Conservation (phyloP, 768 basidiomycete genomes). For the Suillus spraguei region DNA sequence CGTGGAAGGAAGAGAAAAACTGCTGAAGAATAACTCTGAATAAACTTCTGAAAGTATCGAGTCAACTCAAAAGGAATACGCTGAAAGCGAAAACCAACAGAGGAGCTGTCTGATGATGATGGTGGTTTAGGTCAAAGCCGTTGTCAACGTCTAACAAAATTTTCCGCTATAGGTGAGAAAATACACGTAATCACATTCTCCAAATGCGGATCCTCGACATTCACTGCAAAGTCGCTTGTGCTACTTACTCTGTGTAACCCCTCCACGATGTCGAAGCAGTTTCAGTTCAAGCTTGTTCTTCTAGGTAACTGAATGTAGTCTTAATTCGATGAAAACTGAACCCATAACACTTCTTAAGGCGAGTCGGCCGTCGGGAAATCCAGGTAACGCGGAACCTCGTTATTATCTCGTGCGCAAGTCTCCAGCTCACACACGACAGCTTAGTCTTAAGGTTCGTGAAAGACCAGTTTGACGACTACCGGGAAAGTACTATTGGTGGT, state of each 20-base stretch:
- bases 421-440: constrained; percentile 44
- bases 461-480: constrained; percentile 94
- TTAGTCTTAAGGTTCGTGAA: constrained; percentile 96
- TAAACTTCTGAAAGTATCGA: constrained; percentile 24
- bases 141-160: constrained; percentile 24
- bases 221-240: constrained; percentile 16
- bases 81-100: constrained; percentile 22
- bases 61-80: constrained; percentile 27
- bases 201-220: constrained; percentile 8
- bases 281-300: constrained; percentile 95
- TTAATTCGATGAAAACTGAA: not conserved
- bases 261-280: constrained; percentile 84
- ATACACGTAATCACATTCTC: constrained; percentile 28
- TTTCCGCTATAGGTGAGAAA: constrained; percentile 34
- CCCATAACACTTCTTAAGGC: constrained; percentile 49
- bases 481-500: constrained; percentile 95
- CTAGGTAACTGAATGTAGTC: constrained; percentile 60
- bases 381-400: constrained; percentile 51
- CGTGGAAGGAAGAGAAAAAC: constrained; percentile 1
- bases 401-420: constrained; percentile 24
- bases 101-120: constrained; percentile 30
- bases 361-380: constrained; percentile 99
- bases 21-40: constrained; percentile 19
- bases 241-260: constrained; percentile 21
- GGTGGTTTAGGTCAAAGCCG: constrained; percentile 36